Conservation (phyloP, 495 filamentous ascomycete genomes). For the Aspergillus steynii region DNA sequence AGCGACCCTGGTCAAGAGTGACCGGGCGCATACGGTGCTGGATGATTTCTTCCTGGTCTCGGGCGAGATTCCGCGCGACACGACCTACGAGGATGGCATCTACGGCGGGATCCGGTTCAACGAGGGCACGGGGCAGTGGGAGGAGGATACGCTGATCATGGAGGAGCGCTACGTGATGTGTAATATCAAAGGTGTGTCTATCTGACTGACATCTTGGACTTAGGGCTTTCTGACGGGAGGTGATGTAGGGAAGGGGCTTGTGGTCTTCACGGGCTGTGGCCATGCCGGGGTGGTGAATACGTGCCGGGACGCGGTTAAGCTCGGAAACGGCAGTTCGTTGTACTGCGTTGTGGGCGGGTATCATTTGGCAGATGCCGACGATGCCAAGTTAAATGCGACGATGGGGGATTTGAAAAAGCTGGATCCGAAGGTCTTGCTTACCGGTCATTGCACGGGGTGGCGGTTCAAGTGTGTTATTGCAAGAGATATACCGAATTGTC, state of each 20-base stretch:
- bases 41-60: constrained; percentile 42
- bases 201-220: not conserved
- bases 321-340: constrained; percentile 32
- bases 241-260: constrained; percentile 35
- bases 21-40: constrained; percentile 33
- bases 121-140: constrained; percentile 31
- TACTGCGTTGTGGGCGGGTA: constrained; percentile 50
- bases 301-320: constrained; percentile 33
- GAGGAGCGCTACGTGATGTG: constrained; percentile 50
- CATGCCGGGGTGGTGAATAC: constrained; percentile 48
- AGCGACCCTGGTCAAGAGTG: constrained; percentile 30
- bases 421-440: constrained; percentile 38
- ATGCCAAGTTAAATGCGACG: constrained; percentile 33
- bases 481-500: constrained; percentile 22
- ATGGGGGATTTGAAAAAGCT: constrained; percentile 39
- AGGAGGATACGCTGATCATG: constrained; percentile 40
- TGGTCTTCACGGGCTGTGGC: constrained; percentile 49
- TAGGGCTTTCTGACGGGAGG: too few relatives aligned
- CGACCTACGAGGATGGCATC: constrained; percentile 43
- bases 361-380: constrained; percentile 41
- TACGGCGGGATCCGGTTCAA: constrained; percentile 35
- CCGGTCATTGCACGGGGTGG: constrained; percentile 53
- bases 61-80: constrained; percentile 41
- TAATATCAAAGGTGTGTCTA: constrained; percentile 39
- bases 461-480: constrained; percentile 47